Evolutionary conservation across 768 basidiomycete genomes (phyloP), one percentile per base, ranked within the genome.

Genomic region (Tulasnella sp.): DNA sequence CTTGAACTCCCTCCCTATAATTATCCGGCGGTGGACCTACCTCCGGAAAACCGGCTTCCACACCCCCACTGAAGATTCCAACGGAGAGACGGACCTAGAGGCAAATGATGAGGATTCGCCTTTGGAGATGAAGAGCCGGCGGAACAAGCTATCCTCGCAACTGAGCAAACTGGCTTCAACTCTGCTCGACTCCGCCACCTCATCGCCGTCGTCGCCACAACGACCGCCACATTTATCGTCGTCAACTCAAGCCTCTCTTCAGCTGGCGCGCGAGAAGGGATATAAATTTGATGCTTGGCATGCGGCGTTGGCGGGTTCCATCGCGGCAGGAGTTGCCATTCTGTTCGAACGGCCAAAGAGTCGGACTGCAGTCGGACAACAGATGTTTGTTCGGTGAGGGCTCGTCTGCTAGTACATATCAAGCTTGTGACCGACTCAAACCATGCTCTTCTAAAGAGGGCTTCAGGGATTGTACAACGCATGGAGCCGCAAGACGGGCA

Each of bases 401-500:
- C 32, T n/a, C 61, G 20, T n/a, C 70, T 18, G n/a, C 39, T 39
- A 39, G 73, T 73, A 16, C n/a, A 78, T 6, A 16, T 10, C 10
- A 37, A 13, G 2, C 51, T 78, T 9, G 74, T 29, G 26, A 32
- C 51, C 74, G 7, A 51, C 26, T 42, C 73, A 35, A n/a, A 7
- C 26, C 2, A 29, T 26, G 57, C n/a, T 26, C 11, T 57, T 57
- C 23, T 13, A 15, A 75, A 94, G 95, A 70, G 96, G 96, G 3
- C 86, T 98, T 9, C 96, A 98, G 83, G 96, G 94, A 1, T 90
- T 91, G 0, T 97, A 93, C 83, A 97, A 96, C 82, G 88, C 90
- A 10, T 91, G 90, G 81, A 90, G 94, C 1, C 87, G 87, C 2
- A 89, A 88, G 80, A 88, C 88, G 40, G 90, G 90, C 40, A 86